A percentile compares a stretch with the other conserved stretches of the same genome.
phyloP scores from a whole-genome alignment of 2,329 filamentous ascomycete genomes.

The Botrytis squamosa region DNA sequence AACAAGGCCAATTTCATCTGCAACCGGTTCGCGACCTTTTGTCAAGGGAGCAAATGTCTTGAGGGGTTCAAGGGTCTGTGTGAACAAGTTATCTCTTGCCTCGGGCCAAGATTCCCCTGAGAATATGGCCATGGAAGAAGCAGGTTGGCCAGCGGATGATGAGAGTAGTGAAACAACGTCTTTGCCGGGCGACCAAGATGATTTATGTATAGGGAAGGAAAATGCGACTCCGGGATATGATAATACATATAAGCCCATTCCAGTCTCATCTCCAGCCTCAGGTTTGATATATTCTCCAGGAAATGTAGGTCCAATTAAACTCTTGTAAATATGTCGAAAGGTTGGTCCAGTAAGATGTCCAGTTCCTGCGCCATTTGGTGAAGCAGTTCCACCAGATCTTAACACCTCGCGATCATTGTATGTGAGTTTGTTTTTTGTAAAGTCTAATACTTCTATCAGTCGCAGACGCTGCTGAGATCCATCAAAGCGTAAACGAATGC shows the following conservation, averaged over 20 bases:
- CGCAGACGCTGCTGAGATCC: conserved; percentile 88
- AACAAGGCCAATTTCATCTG: conserved; percentile 83
- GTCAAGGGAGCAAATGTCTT: conserved; percentile 67
- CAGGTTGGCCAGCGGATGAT: conserved; percentile 71
- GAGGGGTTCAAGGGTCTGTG: conserved; percentile 68
- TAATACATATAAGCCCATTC: conserved; percentile 76
- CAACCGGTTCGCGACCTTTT: conserved; percentile 74
- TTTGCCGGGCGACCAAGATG: conserved; percentile 70
- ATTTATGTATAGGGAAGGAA: conserved; percentile 75
- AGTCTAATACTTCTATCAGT: conserved; percentile 87
- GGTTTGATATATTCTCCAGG: conserved; percentile 86
- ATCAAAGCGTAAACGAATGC: conserved; percentile 87
- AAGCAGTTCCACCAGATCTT: conserved; percentile 52
- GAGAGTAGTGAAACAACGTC: conserved; percentile 87
- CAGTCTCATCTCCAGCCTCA: conserved; percentile 48
- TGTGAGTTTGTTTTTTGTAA: conserved; percentile 77
- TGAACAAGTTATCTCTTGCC: conserved; percentile 74
- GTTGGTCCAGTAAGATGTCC: conserved; percentile 59
- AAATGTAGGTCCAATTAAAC: conserved; percentile 90
- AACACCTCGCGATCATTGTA: conserved; percentile 81
- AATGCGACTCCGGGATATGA: conserved; percentile 96
- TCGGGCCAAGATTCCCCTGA: conserved; percentile 88
- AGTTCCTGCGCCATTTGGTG: conserved; percentile 33
- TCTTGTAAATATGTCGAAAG: conserved; percentile 88
- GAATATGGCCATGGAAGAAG: conserved; percentile 87